Evolutionary conservation across 345 rosid genomes (phyloP).

Genomic region (Psidium guajava): DNA sequence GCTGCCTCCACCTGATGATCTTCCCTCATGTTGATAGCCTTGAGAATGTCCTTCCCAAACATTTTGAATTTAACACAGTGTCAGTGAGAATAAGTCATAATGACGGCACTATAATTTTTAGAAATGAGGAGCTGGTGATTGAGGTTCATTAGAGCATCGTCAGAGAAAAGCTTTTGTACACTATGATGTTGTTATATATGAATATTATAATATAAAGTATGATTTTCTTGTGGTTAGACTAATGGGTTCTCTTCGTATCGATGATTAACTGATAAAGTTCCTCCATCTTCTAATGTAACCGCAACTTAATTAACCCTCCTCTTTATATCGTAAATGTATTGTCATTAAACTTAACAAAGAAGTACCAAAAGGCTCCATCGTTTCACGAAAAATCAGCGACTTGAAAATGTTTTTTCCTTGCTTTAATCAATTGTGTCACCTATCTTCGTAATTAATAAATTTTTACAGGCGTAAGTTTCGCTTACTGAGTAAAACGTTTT

Average conservation of each 20-base stretch:
- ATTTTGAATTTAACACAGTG: not conserved
- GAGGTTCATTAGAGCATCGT: not conserved
- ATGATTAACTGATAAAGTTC: not conserved
- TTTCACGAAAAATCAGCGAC: not conserved
- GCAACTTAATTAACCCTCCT: not conserved
- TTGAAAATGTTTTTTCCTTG: not conserved
- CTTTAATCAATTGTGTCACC: not conserved
- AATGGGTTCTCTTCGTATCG: not conserved
- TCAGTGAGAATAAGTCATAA: not conserved
- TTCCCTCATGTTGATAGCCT: conserved; percentile 33
- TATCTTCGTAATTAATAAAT: not conserved
- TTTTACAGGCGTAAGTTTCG: not conserved
- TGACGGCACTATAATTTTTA: not conserved
- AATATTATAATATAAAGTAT: not conserved
- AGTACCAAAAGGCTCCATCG: not conserved
- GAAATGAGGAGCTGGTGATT: not conserved
- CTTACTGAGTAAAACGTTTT: not conserved
- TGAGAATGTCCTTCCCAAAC: too few relatives aligned
- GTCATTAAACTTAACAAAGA: not conserved
- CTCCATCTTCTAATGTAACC: not conserved
- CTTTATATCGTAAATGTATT: not conserved
- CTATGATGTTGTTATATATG: not conserved
- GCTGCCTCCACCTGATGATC: conserved; percentile 44
- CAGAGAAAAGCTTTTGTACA: not conserved
- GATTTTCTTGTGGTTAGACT: not conserved